Base-by-base conservation (phyloP, 2,329 filamentous ascomycete species). In the Talaromyces sp. region DNA sequence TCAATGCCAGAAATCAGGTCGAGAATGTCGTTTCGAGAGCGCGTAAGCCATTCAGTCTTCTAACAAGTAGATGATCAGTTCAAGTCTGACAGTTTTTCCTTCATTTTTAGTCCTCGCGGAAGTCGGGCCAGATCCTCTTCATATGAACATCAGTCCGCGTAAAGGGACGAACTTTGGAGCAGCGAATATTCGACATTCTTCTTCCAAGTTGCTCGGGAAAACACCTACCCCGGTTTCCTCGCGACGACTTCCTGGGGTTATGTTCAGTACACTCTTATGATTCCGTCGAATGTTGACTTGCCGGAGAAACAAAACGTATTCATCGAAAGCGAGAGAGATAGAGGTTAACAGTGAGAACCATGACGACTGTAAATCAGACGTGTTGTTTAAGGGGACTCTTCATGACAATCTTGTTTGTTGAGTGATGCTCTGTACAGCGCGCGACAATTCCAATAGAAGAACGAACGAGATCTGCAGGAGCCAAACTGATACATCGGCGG, bases 1-100 rank as follows among this genome's bases (percentile, higher is more conserved):
- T 62, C 93, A 97, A 78, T 97, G 93, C 76, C 90, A 95, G 75
- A 97, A 96, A 79, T 94, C 94, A 73, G 92, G 93, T 64, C 86
- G 92, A 57, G 83, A 90, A 19, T 97, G 93, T 85, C 89, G 89
- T 77, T 93, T 92, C 73, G 91, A 92, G 78, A 91, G 90, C 78
- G 91, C 91, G 90, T 94, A 81, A 87, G 89, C 88, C 9, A 35
- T 39, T 48, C 22, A 7, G 7, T 27, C 22, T 31, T 33, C 24
- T 59, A 24, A 0, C 33, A 10, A n/a, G 11, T 31, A 11, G 22
- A 10, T 37, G 16, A 35, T 16, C 19, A 4, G 6, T 3, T 24
- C 31, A 56, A 24, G 31, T 2, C 52, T 56, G 52, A 56, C 33
- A 24, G 10, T 19, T 24, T 24, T 37, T 22, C 6, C n/a, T 7